Evolutionary conservation across 1,284 basidiomycete species (phyloP).

Genomic region (Rhodotorula sp.): DNA sequence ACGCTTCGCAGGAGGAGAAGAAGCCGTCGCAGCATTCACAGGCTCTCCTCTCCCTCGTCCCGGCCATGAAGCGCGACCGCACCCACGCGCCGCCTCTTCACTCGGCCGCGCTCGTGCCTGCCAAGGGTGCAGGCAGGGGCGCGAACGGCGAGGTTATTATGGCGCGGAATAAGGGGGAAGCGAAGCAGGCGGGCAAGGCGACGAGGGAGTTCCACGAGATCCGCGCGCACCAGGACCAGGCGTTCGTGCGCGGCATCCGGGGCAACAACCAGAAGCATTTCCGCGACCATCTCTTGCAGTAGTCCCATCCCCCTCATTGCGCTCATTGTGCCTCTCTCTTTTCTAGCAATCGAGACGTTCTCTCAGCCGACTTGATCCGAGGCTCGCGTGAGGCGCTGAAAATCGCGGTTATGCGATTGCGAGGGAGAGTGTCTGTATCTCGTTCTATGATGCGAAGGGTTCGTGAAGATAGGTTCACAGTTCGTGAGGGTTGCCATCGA

Average conservation of each 20-base stretch:
- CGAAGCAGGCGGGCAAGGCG: conserved; percentile 84
- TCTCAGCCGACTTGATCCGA: too few relatives aligned
- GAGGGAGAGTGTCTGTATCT: conserved; percentile 1
- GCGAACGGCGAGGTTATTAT: conserved; percentile 68
- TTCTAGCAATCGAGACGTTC: too few relatives aligned
- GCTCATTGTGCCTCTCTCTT: too few relatives aligned
- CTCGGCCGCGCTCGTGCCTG: conserved; percentile 61
- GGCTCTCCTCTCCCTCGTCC: conserved; percentile 31
- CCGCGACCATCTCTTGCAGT: conserved; percentile 32
- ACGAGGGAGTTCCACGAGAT: conserved; percentile 76
- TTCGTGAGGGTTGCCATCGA: conserved; percentile 2
- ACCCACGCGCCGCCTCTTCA: conserved; percentile 32
- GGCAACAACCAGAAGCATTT: conserved; percentile 40
- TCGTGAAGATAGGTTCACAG: neutral
- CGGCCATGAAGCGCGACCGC: conserved; percentile 34
- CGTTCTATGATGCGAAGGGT: neutral
- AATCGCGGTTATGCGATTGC: neutral
- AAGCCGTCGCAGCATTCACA: conserved; percentile 35
- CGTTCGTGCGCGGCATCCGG: conserved; percentile 20
- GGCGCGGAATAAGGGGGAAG: conserved; percentile 92
- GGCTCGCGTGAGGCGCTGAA: too few relatives aligned
- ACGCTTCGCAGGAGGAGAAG: conserved; percentile 22
- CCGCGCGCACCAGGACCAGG: conserved; percentile 11
- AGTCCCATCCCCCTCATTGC: neutral
- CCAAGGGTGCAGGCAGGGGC: conserved; percentile 76